Base-by-base conservation (phyloP, 495 filamentous ascomycete species). In the Penicillium odoratum region DNA sequence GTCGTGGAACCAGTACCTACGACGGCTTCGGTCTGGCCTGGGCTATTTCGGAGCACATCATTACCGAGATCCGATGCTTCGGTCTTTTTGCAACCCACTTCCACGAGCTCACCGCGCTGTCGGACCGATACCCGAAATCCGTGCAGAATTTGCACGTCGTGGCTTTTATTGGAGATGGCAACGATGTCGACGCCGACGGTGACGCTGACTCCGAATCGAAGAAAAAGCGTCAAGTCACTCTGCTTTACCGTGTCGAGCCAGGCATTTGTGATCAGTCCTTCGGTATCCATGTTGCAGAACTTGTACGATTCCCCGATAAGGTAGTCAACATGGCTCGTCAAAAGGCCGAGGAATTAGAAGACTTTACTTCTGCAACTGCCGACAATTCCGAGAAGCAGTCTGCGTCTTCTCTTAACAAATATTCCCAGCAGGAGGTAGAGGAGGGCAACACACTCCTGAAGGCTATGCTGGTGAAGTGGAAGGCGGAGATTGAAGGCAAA, bases 281-380 rank as follows among this genome's bases (percentile, higher is more conserved):
- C 73, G 94, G 94, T 63, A 98, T 98, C 68, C 94, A 98, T 71
- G 94, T 99, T 11, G 94, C 94, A 9, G 94, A 99, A 76, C 84
- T 99, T 1, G 94, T 99, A 8, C 84, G 93, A n/a, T 99, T 99
- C 79, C 94, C 94, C 3, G 85, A 89, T 52, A 99, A 98, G 74
- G 94, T 99, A 5, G 89, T 99, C 53, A 92, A 92, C 64, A 99
- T 98, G 94, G 94, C 94, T 28, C 96, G 95, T 75, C 85, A 94
- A 58, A 98, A 98, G 75, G 94, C 94, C 2, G 94, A 97, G 70
- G 94, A 99, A 79, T 80, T 99, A 16, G 94, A 99, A 72, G 94
- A 98, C 70, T 98, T 98, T 64, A 89, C 90, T 0, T 85, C 86
- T 51, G 72, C 77, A 0, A 62, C 70, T 26, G 56, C 58, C 5